Base-by-base conservation (phyloP, 164 flowering plant species). In the Aristolochia contorta region DNA sequence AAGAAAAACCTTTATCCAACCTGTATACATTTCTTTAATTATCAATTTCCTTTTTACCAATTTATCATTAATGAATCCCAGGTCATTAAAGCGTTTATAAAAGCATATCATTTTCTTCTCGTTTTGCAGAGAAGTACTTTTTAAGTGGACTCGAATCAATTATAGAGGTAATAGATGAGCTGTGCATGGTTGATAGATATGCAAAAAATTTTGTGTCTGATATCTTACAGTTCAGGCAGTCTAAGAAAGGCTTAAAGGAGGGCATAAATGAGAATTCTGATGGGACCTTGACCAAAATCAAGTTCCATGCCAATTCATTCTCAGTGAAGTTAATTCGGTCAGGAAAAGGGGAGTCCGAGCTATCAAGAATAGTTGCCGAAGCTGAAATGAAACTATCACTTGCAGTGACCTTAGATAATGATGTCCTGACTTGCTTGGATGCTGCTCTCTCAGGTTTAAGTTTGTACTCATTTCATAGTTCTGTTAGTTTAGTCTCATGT, bases 121-220 rank as follows among this genome's bases (percentile, higher is more conserved):
- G 41, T n/a, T 66, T 65, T 47, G 58, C 86, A 89, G 96, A 77
- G 67, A 49, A 56, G 46, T 65, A 58, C 63, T 53, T 66, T 22
- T 43, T 76, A 18, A 54, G 48, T 67, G 97, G 89, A 37, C 65
- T 77, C 60, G 75, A 76, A 58, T 85, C 84, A 30, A n/a, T 90
- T 47, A 25, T 66, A 18, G 71, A 72, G 68, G 75, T 72, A 43
- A 69, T 82, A 54, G 54, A 75, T 73, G 73, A 82, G 67, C 69
- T 88, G 65, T 78, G 84, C 37, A 60, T 60, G 15, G 81, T 90
- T 62, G 77, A 62, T 43, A 71, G 68, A 56, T 71, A 75, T 56
- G 79, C 92, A 20, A 68, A 69, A 68, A 16, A 62, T 64, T 88
- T 80, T 69, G 78, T 76, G 9, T 70, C 79, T 48, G 89, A 90